These are phyloP conservation scores for Cryptococcus floricola DNA, from an alignment of 1,284 basidiomycete species.

Conservation along the genomic window DNA sequence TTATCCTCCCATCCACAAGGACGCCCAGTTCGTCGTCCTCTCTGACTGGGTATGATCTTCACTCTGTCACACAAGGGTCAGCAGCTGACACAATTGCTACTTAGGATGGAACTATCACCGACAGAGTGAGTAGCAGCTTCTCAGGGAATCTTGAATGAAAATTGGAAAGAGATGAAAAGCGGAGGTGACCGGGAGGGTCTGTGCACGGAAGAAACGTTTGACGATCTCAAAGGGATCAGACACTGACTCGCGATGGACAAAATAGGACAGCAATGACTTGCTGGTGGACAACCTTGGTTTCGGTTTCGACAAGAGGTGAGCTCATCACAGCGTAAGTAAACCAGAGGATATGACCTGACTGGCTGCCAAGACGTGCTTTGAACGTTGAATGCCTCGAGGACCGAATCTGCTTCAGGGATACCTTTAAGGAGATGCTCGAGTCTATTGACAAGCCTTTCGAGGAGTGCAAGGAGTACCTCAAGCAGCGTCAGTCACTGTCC, in stretches of 20 bases:
- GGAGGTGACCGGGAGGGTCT: no score
- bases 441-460: conserved; percentile 69
- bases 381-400: conserved; percentile 70
- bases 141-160: no score
- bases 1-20: conserved; percentile 70
- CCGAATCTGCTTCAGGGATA: conserved; percentile 68
- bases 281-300: conserved; percentile 53
- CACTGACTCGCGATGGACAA: no score
- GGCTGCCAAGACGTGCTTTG: conserved; percentile 53
- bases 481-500: conserved; percentile 54
- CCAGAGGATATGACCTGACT: background rate
- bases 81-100: background rate
- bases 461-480: conserved; percentile 67
- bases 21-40: conserved; percentile 78
- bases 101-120: conserved; percentile 86
- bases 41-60: conserved; percentile 76
- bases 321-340: background rate
- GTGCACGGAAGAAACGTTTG: no score
- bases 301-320: conserved; percentile 25
- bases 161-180: no score
- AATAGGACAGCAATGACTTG: conserved; percentile 74
- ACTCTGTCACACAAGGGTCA: background rate
- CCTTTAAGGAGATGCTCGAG: conserved; percentile 72
- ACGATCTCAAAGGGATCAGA: no score
- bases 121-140: conserved; percentile 41